Base-by-base conservation (phyloP, 129 eudicot genomes). In the Scalesia atractyloides region DNA sequence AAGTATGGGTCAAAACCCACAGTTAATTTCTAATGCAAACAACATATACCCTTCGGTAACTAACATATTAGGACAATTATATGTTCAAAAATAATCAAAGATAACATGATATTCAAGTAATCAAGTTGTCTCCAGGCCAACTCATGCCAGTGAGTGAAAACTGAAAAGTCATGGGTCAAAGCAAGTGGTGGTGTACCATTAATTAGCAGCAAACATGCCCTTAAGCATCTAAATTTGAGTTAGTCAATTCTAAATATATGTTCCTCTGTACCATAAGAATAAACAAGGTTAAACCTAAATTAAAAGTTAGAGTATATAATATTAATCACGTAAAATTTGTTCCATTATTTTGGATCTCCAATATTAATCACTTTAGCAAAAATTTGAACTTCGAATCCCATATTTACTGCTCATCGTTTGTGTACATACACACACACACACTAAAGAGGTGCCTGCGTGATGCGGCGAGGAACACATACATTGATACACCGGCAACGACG, bases 151-250 rank as follows among this genome's bases (percentile, higher is more conserved):
- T 12, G 33, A 44, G 53, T 44, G 11, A 17, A 43, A 66, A 41
- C n/a, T 33, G 11, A 17, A 43, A 66, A 41, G 30, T 33, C 15
- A 47, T 43, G 12, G 3, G 33, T 66, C 53, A 36, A 68, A 26
- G 60, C 22, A 50, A 51, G 3, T 12, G 16, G 30, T 69, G 73
- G 26, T 50, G 30, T 34, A 49, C 60, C 13, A n/a, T 8, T 50
- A 51, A 50, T 8, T 50, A 50, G 62, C 33, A 49, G 33, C 63
- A 69, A 69, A 51, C 17, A 69, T 69, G 51, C 62, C 73, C 73
- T 69, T 69, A 48, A 69, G 63, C 16, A 34, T 36, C 26, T 50
- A n/a, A 33, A 69, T 9, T 14, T 18, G 26, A 67, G 13, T 20
- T 14, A 68, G 44, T 43, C 63, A 33, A 69, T 26, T 15, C 46